Base-by-base conservation (phyloP, 805 yeast genomes). In the Yarrowia alimentaria region DNA sequence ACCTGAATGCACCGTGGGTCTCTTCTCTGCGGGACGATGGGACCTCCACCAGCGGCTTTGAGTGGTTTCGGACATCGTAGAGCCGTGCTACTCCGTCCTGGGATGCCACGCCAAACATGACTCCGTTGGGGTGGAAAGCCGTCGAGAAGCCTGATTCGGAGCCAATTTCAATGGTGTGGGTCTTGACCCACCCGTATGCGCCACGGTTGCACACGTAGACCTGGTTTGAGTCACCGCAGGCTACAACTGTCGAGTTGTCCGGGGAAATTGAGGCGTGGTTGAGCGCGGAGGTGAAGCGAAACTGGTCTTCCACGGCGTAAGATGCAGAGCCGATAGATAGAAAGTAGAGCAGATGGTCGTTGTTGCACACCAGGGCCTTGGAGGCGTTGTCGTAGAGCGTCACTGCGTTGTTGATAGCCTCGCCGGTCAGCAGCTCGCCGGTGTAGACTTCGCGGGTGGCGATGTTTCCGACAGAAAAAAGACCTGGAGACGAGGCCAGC, bases 81-180 rank as follows among this genome's bases (percentile, higher is more conserved):
- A 90, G 67, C 55, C 81, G 71, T 54, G 91, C 81, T 16, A 78
- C 69, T 6, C 98, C 98, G 61, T 85, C 89, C 66, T 90, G 96
- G 64, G 88, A 88, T 18, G 89, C 81, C 0, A 85, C 80, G 1
- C 93, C 81, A 62, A 90, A 84, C 55, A 80, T 74, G 48, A 73
- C 58, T 16, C 91, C 95, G 35, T 86, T 81, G n/a, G 82, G 76
- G 54, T 83, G 81, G 68, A 82, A 89, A 21, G 84, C 77, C 0
- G 86, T 80, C 5, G 95, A 89, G 61, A 89, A 86, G 2, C 96
- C 96, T 37, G 83, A 77, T 58, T 85, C 95, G 53, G 83, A 80
- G 2, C 70, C 64, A 0, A 91, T 81, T 52, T 70, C 72, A 48
- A 79, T 71, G 2, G 77, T 68, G 38, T 65, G 66, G 35, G 68